Percentiles rank a stretch among this genome's conserved stretches.
These are phyloP conservation scores for Sorghum bicolor DNA, from an alignment of 176 grass and related monocot genomes.

Conservation along the genomic window DNA sequence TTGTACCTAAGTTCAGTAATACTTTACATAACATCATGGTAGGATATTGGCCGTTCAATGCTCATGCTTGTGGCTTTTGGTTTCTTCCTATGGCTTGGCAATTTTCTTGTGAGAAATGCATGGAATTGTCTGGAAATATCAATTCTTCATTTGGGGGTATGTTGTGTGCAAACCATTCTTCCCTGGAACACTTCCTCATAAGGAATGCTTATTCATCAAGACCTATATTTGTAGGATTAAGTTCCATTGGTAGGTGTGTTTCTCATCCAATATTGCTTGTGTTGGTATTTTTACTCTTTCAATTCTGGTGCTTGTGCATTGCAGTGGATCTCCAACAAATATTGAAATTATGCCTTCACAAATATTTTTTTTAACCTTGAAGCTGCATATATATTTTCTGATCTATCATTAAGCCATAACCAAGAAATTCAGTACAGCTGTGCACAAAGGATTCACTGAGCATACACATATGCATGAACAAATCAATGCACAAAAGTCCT, in stretches of 20 bases:
- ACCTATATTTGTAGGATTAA: conserved; percentile 89
- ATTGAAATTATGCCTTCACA: neutral
- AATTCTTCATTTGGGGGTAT: conserved; percentile 28
- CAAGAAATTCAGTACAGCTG: neutral
- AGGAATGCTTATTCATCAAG: conserved; percentile 38
- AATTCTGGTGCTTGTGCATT: neutral
- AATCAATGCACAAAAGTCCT: neutral
- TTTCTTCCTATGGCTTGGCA: conserved; percentile 87
- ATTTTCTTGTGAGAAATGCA: conserved; percentile 86
- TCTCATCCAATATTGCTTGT: neutral
- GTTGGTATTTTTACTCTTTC: neutral
- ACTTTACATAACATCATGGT: conserved; percentile 19
- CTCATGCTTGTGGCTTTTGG: conserved; percentile 83
- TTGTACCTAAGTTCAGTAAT: neutral
- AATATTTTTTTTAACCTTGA: neutral
- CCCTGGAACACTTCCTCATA: conserved; percentile 49
- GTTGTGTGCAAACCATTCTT: conserved; percentile 65
- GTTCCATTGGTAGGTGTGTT: conserved; percentile 89
- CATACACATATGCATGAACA: neutral
- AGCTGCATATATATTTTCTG: neutral
- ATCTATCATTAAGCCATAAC: neutral
- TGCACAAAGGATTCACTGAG: neutral
- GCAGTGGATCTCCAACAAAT: neutral
- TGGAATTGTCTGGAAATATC: conserved; percentile 40
- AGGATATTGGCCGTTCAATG: conserved; percentile 84